Percentiles rank a stretch among this genome's conserved stretches.
These are phyloP conservation scores for Pseudocercospora eumusae DNA, from an alignment of 2,329 filamentous ascomycete species.

Conservation along the genomic window DNA sequence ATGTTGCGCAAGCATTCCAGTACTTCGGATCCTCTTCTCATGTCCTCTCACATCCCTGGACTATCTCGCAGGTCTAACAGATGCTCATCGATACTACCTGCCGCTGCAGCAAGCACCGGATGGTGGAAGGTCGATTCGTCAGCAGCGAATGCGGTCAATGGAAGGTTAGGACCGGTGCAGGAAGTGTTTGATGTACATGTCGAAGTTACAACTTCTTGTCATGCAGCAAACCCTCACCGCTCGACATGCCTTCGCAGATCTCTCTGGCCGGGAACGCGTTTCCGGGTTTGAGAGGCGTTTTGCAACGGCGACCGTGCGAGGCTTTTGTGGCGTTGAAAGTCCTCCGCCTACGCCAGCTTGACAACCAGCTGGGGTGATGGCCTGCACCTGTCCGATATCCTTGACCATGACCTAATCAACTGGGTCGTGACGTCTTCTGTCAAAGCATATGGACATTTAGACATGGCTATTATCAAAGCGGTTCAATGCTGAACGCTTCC, in stretches of 20 bases:
- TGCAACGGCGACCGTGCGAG: constrained; percentile 17
- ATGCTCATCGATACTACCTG: neutral
- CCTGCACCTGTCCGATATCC: neutral
- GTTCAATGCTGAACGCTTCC: neutral
- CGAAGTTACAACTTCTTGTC: neutral
- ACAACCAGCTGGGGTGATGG: constrained; percentile 5
- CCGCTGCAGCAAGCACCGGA: constrained; percentile 5
- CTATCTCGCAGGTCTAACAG: neutral
- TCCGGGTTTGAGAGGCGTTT: constrained; percentile 1
- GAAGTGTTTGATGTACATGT: constrained; percentile 5
- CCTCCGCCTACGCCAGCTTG: constrained; percentile 10
- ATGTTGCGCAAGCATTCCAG: constrained; percentile 7
- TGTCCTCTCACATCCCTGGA: neutral
- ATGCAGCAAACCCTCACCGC: constrained; percentile 3
- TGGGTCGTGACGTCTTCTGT: neutral
- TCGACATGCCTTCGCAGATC: neutral
- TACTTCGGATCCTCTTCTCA: neutral
- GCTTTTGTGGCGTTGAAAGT: constrained; percentile 19
- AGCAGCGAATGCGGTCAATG: neutral
- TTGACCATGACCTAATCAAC: neutral
- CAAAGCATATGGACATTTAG: neutral
- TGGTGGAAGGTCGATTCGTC: neutral
- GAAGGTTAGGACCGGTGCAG: neutral
- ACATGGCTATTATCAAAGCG: neutral
- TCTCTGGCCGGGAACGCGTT: neutral